phyloP scores from a whole-genome alignment of 306 rosid genomes.

The Ormosia emarginata region DNA sequence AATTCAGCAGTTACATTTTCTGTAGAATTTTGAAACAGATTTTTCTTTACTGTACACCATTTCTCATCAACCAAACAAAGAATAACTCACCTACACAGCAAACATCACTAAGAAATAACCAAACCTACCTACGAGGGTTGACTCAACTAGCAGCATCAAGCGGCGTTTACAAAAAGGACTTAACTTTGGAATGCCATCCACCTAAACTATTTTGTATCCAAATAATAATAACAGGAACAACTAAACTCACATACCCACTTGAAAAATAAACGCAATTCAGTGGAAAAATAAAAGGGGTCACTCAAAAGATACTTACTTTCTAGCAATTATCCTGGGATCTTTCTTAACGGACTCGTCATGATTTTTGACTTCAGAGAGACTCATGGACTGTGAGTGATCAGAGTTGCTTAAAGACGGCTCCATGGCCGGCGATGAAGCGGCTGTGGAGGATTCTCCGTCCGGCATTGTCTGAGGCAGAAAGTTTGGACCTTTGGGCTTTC shows the following conservation, averaged over 20 bases:
- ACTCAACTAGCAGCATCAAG: background rate
- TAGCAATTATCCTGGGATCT: conserved; percentile 64
- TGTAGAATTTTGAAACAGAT: background rate
- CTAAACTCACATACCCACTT: background rate
- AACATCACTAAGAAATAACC: background rate
- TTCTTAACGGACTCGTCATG: conserved; percentile 36
- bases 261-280: background rate
- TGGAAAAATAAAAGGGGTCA: background rate
- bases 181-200: background rate
- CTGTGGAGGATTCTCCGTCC: conserved; percentile 32
- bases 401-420: conserved; percentile 6
- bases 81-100: background rate
- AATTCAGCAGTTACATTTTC: background rate
- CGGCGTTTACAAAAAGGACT: background rate
- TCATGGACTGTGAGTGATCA: background rate
- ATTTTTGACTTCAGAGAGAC: conserved; percentile 12
- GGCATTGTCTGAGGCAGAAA: conserved; percentile 20
- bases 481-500: background rate
- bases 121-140: background rate
- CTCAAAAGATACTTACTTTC: conserved; percentile 45
- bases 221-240: background rate
- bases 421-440: background rate
- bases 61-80: conserved; percentile 14
- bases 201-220: background rate
- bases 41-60: background rate